Evolutionary conservation across 169 alveolate genomes (phyloP).

Genomic region (Plasmodium falciparum): DNA sequence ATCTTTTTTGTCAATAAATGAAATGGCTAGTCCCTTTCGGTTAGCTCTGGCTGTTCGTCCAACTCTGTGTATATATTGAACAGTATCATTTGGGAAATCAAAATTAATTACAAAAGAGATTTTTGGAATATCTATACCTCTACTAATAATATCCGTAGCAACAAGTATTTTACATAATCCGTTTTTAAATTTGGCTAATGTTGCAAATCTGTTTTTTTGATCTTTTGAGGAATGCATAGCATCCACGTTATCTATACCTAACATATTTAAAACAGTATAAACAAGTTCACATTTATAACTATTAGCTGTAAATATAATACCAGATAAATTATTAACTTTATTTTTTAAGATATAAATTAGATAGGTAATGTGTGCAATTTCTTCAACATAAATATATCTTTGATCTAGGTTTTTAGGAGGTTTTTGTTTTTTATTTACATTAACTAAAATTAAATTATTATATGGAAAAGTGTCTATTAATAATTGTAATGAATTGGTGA

Average conservation of each 20-base stretch:
- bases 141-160: constrained; percentile 98
- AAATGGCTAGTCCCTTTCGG: constrained; percentile 94
- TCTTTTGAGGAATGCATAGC: constrained; percentile 97
- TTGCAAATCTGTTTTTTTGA: constrained; percentile 94
- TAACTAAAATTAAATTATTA: constrained; percentile 25
- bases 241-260: constrained; percentile 93
- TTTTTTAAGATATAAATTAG: constrained; percentile 45
- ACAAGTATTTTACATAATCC: constrained; percentile 90
- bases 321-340: constrained; percentile 60
- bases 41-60: constrained; percentile 99
- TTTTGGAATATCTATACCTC: constrained; percentile 99
- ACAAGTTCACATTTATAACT: constrained; percentile 91
- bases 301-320: constrained; percentile 96
- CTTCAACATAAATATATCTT: constrained; percentile 42
- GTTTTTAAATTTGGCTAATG: constrained; percentile 95
- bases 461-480: constrained; percentile 25
- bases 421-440: constrained; percentile 50
- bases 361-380: constrained; percentile 50
- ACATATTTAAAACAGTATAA: constrained; percentile 91
- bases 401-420: constrained; percentile 59
- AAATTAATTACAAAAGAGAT: constrained; percentile 95
- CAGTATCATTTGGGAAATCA: constrained; percentile 94
- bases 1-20: constrained; percentile 93
- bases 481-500: constrained; percentile 87
- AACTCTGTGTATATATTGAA: constrained; percentile 96